Conservation (phyloP, 129 eudicot genomes). For the Escallonia herrerae region DNA sequence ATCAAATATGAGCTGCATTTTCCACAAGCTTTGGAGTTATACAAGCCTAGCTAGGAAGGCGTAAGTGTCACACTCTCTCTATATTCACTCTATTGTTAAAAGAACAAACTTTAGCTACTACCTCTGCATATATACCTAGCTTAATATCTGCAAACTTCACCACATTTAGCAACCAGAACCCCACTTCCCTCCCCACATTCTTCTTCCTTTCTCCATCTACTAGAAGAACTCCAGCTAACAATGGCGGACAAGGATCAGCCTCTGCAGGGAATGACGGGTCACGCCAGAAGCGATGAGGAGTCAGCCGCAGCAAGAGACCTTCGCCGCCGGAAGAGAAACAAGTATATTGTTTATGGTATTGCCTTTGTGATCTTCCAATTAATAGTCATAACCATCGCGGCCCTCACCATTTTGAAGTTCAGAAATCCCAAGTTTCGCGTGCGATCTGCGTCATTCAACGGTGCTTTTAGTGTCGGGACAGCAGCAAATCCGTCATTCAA, state of each 20-base stretch:
- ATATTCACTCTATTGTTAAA: too few species aligned
- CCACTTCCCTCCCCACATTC: background rate
- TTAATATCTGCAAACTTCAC: too few species aligned
- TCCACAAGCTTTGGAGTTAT: too few species aligned
- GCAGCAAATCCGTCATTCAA: conserved; percentile 7
- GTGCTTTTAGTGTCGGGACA: background rate
- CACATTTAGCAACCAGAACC: background rate
- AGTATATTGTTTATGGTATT: conserved; percentile 16
- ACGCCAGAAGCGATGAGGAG: conserved; percentile 3
- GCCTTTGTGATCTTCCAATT: conserved; percentile 18
- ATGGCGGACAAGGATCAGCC: conserved; percentile 14
- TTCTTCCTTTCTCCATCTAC: too few species aligned
- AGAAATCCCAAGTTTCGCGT: conserved; percentile 23
- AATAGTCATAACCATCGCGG: conserved; percentile 17
- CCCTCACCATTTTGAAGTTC: conserved; percentile 17
- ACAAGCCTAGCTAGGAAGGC: too few species aligned
- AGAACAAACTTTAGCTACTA: too few species aligned
- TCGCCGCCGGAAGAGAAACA: conserved; percentile 12
- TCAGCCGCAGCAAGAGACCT: conserved; percentile 1
- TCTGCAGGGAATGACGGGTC: background rate
- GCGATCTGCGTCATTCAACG: conserved; percentile 6
- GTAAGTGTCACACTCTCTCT: too few species aligned
- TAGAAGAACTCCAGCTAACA: too few species aligned
- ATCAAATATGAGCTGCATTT: too few species aligned
- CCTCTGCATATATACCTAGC: too few species aligned